Evolutionary conservation across 106 monocot genomes (phyloP).

Genomic region (Allium fistulosum): DNA sequence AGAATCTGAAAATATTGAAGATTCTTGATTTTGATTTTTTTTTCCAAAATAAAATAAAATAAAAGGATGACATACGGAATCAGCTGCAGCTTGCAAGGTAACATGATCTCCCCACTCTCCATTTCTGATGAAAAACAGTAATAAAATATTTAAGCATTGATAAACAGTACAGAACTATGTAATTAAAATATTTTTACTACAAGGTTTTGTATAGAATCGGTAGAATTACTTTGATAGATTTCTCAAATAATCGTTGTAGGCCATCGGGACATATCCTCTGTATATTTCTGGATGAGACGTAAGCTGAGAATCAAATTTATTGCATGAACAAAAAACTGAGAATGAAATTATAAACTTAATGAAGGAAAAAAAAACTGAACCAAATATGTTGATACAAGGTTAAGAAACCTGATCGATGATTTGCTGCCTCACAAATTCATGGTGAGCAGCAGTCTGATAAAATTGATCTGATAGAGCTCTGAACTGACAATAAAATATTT

Average conservation of each 20-base stretch:
- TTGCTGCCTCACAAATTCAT: constrained; percentile 72
- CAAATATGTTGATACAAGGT: neutral
- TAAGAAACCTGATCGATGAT: constrained; percentile 43
- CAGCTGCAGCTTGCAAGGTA: constrained; percentile 86
- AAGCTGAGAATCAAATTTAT: constrained; percentile 37
- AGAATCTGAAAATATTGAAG: too few relatives aligned
- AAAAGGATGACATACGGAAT: constrained; percentile 27
- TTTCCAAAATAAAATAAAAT: too few relatives aligned
- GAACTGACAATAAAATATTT: constrained; percentile 24
- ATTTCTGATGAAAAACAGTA: constrained; percentile 24
- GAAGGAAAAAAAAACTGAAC: too few relatives aligned
- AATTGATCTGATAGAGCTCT: constrained; percentile 73
- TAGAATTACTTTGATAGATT: constrained; percentile 59
- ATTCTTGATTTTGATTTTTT: too few relatives aligned
- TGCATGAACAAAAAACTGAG: too few relatives aligned
- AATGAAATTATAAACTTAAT: too few relatives aligned
- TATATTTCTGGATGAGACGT: constrained; percentile 70
- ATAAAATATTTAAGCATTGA: too few relatives aligned
- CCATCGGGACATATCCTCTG: constrained; percentile 96
- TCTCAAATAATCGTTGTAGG: constrained; percentile 74
- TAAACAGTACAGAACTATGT: too few relatives aligned
- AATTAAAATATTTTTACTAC: neutral
- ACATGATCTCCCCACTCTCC: constrained; percentile 99
- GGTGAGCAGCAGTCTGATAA: constrained; percentile 65
- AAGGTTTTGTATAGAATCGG: neutral